Evolutionary conservation across 2,329 filamentous ascomycete species (phyloP), one percentile per base, ranked within the genome.

Genomic region (Fusarium albidum): DNA sequence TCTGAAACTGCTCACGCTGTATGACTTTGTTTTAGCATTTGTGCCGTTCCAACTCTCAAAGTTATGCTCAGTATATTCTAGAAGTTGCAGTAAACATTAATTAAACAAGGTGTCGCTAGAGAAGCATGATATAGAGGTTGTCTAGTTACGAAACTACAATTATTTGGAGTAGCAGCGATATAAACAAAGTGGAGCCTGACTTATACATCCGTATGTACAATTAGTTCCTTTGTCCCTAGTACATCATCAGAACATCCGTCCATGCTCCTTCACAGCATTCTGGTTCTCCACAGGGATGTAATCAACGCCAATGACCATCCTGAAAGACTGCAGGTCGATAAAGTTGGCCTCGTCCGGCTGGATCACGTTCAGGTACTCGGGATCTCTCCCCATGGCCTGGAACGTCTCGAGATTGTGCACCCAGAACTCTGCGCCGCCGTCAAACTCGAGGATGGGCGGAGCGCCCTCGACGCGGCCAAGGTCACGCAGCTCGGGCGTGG

Each of bases 381-480:
- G 21, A 9, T 39, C 37, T 8, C n/a, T 26, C 4, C 37, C 37
- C 37, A 39, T 39, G 4, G 37, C 37, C 18, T 55, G 43, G 13
- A 56, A 43, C 9, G 52, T 53, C 40, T 59, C 56, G 8, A 59
- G 15, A 14, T 38, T 59, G 28, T 46, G 52, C 5, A 56, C 48
- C 52, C 56, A 59, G 27, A 59, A 50, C n/a, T 59, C 56, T 11
- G 48, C 52, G n/a, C 48, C 48, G n/a, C 56, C 56, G 29, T 59
- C 56, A 12, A 49, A 56, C 15, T 59, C 56, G 25, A 56, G 56
- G n/a, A 59, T 50, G 3, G 28, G 48, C 11, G 43, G 29, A 10
- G 32, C 52, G 12, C 52, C 52, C 29, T 49, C 39, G 5, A 59
- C 41, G 5, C 37, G 37, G 15, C 37, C 37, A 15, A 27, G 25